Evolutionary conservation across 202 grass and related monocot species (phyloP).

Genomic region (Saccharum hybrid): DNA sequence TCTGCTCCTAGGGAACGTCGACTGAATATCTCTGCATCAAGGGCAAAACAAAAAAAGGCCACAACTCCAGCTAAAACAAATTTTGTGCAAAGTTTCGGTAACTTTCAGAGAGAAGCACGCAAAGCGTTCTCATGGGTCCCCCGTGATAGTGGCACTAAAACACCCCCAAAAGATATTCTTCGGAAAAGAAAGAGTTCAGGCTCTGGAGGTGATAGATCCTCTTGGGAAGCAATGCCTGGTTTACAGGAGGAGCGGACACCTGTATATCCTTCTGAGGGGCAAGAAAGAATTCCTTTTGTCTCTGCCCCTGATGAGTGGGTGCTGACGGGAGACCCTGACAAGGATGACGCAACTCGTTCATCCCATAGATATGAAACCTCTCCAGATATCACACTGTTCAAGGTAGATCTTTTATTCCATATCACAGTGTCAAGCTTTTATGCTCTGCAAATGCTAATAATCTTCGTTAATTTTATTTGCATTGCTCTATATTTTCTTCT

Average conservation of each 20-base stretch:
- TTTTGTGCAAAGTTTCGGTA: slow-evolving; percentile 81
- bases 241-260: slow-evolving; percentile 64
- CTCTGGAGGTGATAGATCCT: slow-evolving; percentile 71
- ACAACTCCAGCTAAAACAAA: slow-evolving; percentile 70
- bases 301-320: slow-evolving; percentile 92
- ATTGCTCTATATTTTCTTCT: background rate
- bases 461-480: background rate
- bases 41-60: slow-evolving; percentile 77
- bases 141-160: slow-evolving; percentile 66
- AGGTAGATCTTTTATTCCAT: slow-evolving; percentile 52
- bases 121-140: slow-evolving; percentile 90
- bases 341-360: slow-evolving; percentile 71
- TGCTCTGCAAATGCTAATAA: slow-evolving; percentile 19
- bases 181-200: slow-evolving; percentile 82
- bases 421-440: slow-evolving; percentile 33
- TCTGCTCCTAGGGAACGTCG: slow-evolving; percentile 73
- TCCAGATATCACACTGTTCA: slow-evolving; percentile 96
- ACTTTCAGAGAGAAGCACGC: slow-evolving; percentile 85
- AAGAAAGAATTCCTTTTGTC: slow-evolving; percentile 80
- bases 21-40: slow-evolving; percentile 55
- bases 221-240: slow-evolving; percentile 63
- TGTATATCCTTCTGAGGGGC: slow-evolving; percentile 67
- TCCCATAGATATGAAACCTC: slow-evolving; percentile 91
- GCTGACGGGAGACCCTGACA: slow-evolving; percentile 78
- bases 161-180: slow-evolving; percentile 60